These are phyloP conservation scores for Iris macrosiphon DNA, from an alignment of 106 monocot genomes.

Conservation along the genomic window DNA sequence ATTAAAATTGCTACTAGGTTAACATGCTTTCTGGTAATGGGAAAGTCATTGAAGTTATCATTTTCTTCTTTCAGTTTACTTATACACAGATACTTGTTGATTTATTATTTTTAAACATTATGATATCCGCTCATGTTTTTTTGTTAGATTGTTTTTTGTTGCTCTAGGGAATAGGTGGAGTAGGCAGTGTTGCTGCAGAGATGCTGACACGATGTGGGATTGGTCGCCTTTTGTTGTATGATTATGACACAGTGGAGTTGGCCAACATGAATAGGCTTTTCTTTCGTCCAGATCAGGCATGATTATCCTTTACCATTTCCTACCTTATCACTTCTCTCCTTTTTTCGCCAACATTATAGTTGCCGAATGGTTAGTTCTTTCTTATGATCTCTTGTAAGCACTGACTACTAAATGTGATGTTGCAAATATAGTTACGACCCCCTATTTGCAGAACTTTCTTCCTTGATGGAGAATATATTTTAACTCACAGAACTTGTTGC, in stretches of 20 bases:
- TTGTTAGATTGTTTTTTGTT: neutral
- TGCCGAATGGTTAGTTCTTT: neutral
- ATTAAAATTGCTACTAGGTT: too few species aligned
- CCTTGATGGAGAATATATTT: neutral
- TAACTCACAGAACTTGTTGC: slow-evolving; percentile 6
- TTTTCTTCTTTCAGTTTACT: too few species aligned
- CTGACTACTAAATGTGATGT: too few species aligned
- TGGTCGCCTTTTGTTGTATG: slow-evolving; percentile 91
- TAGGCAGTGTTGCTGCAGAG: slow-evolving; percentile 97
- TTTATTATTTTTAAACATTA: too few species aligned
- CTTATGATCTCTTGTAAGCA: neutral
- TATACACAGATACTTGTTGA: too few species aligned
- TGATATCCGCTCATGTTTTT: neutral
- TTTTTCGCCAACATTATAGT: too few species aligned
- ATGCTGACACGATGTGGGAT: slow-evolving; percentile 97
- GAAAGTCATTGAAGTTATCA: too few species aligned
- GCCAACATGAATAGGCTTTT: slow-evolving; percentile 98
- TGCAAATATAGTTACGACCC: neutral
- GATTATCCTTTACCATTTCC: neutral
- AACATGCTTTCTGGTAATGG: too few species aligned
- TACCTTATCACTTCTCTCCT: neutral
- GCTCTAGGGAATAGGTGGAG: slow-evolving; percentile 89
- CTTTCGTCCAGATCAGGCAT: slow-evolving; percentile 99
- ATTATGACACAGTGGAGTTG: slow-evolving; percentile 93
- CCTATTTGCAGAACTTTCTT: neutral